Conservation (phyloP, 148 eudicot species). For the Vaccinium macrocarpon region DNA sequence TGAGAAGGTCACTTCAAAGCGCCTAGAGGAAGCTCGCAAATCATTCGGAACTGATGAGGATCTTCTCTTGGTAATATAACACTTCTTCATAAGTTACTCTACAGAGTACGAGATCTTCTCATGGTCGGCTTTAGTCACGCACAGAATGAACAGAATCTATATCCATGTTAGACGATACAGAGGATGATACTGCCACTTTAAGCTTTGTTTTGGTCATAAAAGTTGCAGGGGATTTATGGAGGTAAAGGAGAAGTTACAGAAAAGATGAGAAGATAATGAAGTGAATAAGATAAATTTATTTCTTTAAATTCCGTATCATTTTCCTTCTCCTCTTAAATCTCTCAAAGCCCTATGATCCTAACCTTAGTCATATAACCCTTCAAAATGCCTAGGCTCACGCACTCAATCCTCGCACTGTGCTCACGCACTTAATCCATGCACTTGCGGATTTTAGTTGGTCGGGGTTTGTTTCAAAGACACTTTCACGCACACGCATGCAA, state of each 20-base stretch:
- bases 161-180: neutral
- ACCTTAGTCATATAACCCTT: no score
- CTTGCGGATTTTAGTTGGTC: no score
- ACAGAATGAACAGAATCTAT: neutral
- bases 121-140: neutral
- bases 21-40: constrained; percentile 84
- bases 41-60: constrained; percentile 99
- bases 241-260: neutral
- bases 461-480: no score
- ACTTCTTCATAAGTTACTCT: neutral
- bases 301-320: neutral
- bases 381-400: no score
- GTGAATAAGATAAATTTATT: neutral
- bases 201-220: neutral
- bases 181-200: neutral
- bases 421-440: no score
- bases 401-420: no score
- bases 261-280: neutral
- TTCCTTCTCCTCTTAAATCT: neutral
- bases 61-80: constrained; percentile 69
- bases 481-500: neutral
- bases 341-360: neutral
- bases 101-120: no score
- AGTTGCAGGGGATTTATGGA: neutral
- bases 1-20: constrained; percentile 57